Conservation (phyloP, 2,329 filamentous ascomycete genomes). For the Colletotrichum costaricense region DNA sequence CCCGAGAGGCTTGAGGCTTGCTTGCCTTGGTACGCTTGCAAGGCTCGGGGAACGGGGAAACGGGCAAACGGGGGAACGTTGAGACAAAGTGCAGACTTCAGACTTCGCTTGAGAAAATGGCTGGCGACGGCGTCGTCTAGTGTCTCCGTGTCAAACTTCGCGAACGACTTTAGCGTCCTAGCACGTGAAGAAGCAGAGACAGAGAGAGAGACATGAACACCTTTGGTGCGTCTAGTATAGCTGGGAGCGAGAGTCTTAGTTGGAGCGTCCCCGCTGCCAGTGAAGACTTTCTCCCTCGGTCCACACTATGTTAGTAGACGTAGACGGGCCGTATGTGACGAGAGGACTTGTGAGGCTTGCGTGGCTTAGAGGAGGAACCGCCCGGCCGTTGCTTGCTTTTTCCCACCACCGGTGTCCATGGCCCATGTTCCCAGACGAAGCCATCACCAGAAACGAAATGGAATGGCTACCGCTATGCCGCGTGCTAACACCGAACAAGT, state of each 20-base stretch:
- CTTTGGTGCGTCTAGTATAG: not conserved
- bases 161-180: conserved; percentile 16
- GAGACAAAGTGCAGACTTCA: conserved; percentile 31
- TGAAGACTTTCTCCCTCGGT: conserved; percentile 3
- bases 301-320: not conserved
- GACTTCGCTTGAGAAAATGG: conserved; percentile 28
- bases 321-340: not conserved
- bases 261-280: not conserved
- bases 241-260: not conserved
- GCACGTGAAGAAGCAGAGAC: conserved; percentile 23
- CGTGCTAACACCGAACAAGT: conserved; percentile 29
- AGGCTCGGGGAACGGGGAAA: conserved; percentile 21
- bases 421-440: conserved; percentile 6
- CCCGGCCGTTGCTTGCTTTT: conserved; percentile 32
- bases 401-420: not conserved
- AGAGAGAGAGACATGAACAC: not conserved
- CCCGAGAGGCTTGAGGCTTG: not conserved
- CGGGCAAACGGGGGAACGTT: conserved; percentile 14
- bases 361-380: conserved; percentile 8
- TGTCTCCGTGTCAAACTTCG: conserved; percentile 32
- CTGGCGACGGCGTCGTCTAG: conserved; percentile 30
- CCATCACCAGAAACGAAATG: conserved; percentile 17
- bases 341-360: conserved; percentile 2
- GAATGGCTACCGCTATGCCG: conserved; percentile 14
- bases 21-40: conserved; percentile 9